Evolutionary conservation across 805 yeast species (phyloP).

Genomic region (Yarrowia osloensis): DNA sequence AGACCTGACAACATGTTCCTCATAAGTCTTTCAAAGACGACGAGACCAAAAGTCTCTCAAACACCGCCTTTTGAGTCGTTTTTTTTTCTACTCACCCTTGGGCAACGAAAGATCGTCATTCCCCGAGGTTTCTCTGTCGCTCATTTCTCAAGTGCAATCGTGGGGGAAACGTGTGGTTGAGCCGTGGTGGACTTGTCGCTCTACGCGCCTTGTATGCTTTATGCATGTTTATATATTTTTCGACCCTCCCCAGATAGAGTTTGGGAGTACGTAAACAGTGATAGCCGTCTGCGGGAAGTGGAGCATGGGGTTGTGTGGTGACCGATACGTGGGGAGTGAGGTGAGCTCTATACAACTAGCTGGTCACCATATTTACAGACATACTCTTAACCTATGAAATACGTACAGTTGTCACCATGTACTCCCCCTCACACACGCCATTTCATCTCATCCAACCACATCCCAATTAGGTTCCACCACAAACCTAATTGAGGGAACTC

Average conservation of each 20-base stretch:
- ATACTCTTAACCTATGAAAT: no score
- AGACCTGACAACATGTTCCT: no score
- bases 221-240: slow-evolving; percentile 30
- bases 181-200: not conserved
- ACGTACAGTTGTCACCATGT: no score
- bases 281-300: not conserved
- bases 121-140: slow-evolving; percentile 35
- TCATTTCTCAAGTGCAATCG: not conserved
- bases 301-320: not conserved
- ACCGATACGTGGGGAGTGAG: no score
- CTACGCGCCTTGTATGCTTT: slow-evolving; percentile 24
- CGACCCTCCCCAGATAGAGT: slow-evolving; percentile 1
- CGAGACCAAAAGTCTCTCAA: no score
- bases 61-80: no score
- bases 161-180: not conserved
- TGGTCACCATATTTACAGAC: no score
- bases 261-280: slow-evolving; percentile 4
- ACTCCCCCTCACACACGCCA: no score
- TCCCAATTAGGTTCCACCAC: not conserved
- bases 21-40: no score
- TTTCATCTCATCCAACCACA: not conserved
- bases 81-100: slow-evolving; percentile 35
- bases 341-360: no score
- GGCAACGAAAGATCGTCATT: slow-evolving; percentile 45
- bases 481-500: not conserved